phyloP scores from a whole-genome alignment of 169 alveolate genomes.

The Cryptosporidium sp. region DNA sequence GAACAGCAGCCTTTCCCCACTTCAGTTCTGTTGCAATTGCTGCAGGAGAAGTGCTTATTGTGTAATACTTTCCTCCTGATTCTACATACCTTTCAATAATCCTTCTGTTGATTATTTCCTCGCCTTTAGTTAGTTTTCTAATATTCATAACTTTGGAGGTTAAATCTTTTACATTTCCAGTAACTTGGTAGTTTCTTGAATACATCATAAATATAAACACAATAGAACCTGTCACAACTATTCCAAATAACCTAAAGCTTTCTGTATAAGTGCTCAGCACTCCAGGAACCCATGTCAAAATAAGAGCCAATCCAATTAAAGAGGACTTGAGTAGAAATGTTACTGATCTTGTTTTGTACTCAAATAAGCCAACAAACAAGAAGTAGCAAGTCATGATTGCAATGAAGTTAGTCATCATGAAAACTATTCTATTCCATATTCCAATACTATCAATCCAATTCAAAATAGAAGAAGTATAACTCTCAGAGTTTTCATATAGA shows the following conservation, averaged over 20 bases:
- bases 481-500: conserved; percentile 34
- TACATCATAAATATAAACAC: conserved; percentile 25
- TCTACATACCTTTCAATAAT: conserved; percentile 66
- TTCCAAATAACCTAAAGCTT: conserved; percentile 44
- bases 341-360: conserved; percentile 34
- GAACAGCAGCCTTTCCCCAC: conserved; percentile 51
- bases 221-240: background rate
- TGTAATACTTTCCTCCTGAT: conserved; percentile 52
- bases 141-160: conserved; percentile 43
- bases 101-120: conserved; percentile 44
- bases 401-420: conserved; percentile 40
- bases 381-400: conserved; percentile 15
- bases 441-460: conserved; percentile 62
- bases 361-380: conserved; percentile 10
- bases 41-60: conserved; percentile 44
- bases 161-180: conserved; percentile 1
- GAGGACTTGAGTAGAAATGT: conserved; percentile 27
- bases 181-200: conserved; percentile 25
- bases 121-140: conserved; percentile 31
- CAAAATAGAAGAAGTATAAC: conserved; percentile 15
- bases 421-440: conserved; percentile 57
- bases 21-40: conserved; percentile 45
- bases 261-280: conserved; percentile 37
- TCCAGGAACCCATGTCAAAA: conserved; percentile 69
- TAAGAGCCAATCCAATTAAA: background rate